A percentile compares a stretch with the other conserved stretches of the same genome.
Evolutionary conservation across 331 rosid genomes (phyloP).

Genomic region (Quercus lobata): DNA sequence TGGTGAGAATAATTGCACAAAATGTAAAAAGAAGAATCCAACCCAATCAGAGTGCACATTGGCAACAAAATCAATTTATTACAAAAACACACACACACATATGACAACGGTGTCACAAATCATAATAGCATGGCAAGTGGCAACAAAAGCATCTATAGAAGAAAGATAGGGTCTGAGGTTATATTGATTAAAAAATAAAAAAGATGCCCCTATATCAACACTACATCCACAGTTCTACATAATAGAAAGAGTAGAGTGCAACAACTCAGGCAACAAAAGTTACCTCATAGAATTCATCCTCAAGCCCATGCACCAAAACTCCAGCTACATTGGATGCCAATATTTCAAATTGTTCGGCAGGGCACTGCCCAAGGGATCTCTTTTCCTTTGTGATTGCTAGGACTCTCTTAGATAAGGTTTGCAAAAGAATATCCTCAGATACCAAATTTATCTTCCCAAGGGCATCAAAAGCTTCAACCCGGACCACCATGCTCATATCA

Average conservation of each 20-base stretch:
- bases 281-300: conserved; percentile 94
- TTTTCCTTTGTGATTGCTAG: conserved; percentile 34
- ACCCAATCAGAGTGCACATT: neutral
- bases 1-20: neutral
- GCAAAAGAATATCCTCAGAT: conserved; percentile 76
- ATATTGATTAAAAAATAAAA: neutral
- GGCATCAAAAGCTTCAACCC: conserved; percentile 66
- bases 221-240: neutral
- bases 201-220: neutral
- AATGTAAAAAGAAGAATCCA: neutral
- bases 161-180: neutral
- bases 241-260: neutral
- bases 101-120: neutral
- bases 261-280: conserved; percentile 2
- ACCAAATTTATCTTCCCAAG: conserved; percentile 54
- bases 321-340: conserved; percentile 66
- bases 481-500: conserved; percentile 84
- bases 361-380: conserved; percentile 32
- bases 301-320: conserved; percentile 83
- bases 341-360: conserved; percentile 41
- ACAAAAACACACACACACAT: neutral
- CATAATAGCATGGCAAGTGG: neutral
- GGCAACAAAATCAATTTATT: neutral
- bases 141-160: neutral
- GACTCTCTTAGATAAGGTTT: conserved; percentile 77